Base-by-base conservation (phyloP, 169 alveolate species). In the Amoebophrya sp. region DNA sequence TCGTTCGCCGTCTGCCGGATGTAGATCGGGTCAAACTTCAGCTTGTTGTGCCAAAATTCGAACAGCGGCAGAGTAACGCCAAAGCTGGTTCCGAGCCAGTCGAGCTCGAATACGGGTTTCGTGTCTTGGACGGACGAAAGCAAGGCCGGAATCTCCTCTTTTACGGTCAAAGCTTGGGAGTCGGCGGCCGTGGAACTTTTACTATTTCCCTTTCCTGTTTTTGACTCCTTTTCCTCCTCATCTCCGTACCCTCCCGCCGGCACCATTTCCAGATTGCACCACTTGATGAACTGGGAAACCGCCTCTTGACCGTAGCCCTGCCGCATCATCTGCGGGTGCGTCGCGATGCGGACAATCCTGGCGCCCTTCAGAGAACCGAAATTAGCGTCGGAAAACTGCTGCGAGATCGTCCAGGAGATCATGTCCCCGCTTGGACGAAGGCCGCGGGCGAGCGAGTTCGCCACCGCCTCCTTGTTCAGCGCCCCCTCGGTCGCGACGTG, bases 291-390 rank as follows among this genome's bases (percentile, higher is more conserved):
- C 93, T 96, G 95, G 92, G 95, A 96, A 40, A 99, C 89, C 89
- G 99, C 98, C 91, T 96, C 97, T 32, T 98, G 93, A 0, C 99
- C 99, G 94, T 98, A 99, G 39, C 99, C 99, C 98, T 98, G 96
- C 88, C 98, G 97, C 93, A 97, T 98, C 66, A 98, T 96, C 54
- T 97, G 96, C 55, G 99, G 99, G 93, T 99, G 99, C 32, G 99
- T 98, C 3, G 99, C 99, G n/a, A 99, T 98, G 91, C 99, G 97
- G 25, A 99, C 99, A 23, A 99, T 95, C 92, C 99, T 96, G 23
- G 96, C 95, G 25, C 95, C 96, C 0, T 93, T 89, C 39, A 95
- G 95, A 66, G 92, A 40, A n/a, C 99, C 98, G 95, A 98, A 98
- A 94, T 97, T 96, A 90, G 97, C 98, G 94, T 97, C 98, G 94